Base-by-base conservation (phyloP, 768 basidiomycete species). In the Termitomyces sp. region DNA sequence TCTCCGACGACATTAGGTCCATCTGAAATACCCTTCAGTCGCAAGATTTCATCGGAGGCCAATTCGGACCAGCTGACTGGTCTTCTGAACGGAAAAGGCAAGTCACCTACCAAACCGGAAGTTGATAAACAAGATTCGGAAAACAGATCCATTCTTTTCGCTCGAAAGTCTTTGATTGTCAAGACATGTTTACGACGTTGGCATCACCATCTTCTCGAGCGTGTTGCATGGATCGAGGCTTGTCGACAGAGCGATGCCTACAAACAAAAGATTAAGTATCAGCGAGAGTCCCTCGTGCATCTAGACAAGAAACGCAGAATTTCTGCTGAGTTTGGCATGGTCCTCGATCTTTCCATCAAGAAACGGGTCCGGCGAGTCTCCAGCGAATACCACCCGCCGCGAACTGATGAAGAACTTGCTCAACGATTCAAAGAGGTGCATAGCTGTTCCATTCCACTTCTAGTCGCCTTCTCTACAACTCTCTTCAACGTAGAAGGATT, bases 361-460 rank as follows among this genome's bases (percentile, higher is more conserved):
- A 83, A 78, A 60, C 76, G 80, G 50, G 64, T 72, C 55, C 74
- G 73, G 61, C 73, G 79, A 37, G 66, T 78, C 36, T 77, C 77
- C 25, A 71, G 66, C 45, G 80, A 81, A 53, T 87, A 85, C 62
- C 75, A 74, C 48, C 76, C 81, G 7, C 84, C 85, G 17, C 71
- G 80, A 59, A 86, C 83, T 15, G 89, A 89, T 60, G 86, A 86
- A 62, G 85, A 85, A 38, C 78, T 91, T 55, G 86, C 83, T 14
- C 80, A 71, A 70, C 80, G 87, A 59, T 81, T 90, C 67, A 84
- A 84, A 78, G 84, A 89, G 84, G 91, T 89, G 68, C 70, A 73
- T 68, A 68, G 67, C 64, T 55, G 54, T 58, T 69, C 60, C 66
- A 56, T 67, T 57, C 61, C 59, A 53, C 42, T 60, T 43, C 60